Base-by-base conservation (phyloP, 345 rosid genomes). In the Eucalyptus rudis region DNA sequence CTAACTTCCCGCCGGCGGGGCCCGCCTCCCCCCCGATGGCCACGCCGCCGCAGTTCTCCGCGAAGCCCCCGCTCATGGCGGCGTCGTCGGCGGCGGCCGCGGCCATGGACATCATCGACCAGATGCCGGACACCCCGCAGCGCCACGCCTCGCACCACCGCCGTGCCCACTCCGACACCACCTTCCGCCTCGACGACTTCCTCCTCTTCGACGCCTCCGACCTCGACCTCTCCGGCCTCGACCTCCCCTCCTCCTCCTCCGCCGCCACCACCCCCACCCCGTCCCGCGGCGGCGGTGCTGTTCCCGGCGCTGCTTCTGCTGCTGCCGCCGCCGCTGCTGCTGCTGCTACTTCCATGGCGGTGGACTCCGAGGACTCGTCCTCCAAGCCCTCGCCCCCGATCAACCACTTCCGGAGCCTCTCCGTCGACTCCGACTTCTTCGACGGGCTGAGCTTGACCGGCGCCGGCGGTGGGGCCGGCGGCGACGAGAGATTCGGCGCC, bases 391-490 rank as follows among this genome's bases (percentile, higher is more conserved):
- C 91, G 91, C 81, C 90, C 49, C 92, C 92, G 88, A 88, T 93
- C 91, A 90, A 91, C 88, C 99, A 97, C 90, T 90, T 94, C 87
- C 97, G 99, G 14, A 96, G 99, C 93, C 93, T 96, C 59, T 97
- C 99, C 4, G 96, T 97, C 17, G 99, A 97, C 92, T 96, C 99
- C 3, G 97, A 96, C 89, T 96, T 96, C 94, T 94, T 96, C 88
- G 98, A 96, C 64, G 97, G 95, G 89, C 51, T 92, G 84, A 83
- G 87, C 2, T 89, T 92, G 33, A 89, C 91, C 76, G 89, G 91
- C 5, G 92, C 88, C 15, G 68, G 89, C 13, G 90, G 92, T 5
- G 94, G 89, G 87, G 94, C 89, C 58, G 92, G 87, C 12, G 89
- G 89, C 43, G 92, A 88, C 89, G 95, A 92, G 80, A 95, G 93